Evolutionary conservation across 257 asterid species (phyloP).

Genomic region (Mitragyna speciosa): DNA sequence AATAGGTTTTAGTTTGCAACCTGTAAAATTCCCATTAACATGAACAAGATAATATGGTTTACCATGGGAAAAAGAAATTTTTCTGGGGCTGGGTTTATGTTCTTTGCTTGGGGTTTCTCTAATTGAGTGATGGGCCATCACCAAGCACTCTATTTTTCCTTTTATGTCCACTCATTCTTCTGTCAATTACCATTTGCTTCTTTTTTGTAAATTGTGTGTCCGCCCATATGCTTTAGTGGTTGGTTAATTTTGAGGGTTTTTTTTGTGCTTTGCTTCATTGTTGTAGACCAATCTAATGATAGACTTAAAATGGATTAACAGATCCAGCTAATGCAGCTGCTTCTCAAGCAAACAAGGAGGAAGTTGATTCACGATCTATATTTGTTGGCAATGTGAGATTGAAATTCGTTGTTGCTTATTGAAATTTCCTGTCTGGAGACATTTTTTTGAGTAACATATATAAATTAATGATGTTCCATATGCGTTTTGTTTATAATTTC

Average conservation of each 20-base stretch:
- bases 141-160: neutral
- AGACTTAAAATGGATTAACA: conserved; percentile 20
- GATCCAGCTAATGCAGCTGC: conserved; percentile 85
- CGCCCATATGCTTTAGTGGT: neutral
- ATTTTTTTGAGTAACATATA: neutral
- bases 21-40: neutral
- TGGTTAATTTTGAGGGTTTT: neutral
- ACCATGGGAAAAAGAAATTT: neutral
- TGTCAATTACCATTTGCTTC: neutral
- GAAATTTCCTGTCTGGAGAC: neutral
- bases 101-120: neutral
- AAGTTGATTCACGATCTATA: conserved; percentile 80
- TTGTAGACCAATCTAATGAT: neutral
- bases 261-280: neutral
- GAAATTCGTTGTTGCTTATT: neutral
- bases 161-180: neutral
- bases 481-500: neutral
- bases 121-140: neutral
- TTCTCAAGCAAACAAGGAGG: conserved; percentile 75
- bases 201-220: neutral
- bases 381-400: conserved; percentile 93
- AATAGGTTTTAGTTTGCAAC: neutral
- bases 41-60: neutral
- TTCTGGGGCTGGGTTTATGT: neutral
- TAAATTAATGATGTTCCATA: neutral